Base-by-base conservation (phyloP, 2,329 filamentous ascomycete species). In the Bipolaris oryzae region DNA sequence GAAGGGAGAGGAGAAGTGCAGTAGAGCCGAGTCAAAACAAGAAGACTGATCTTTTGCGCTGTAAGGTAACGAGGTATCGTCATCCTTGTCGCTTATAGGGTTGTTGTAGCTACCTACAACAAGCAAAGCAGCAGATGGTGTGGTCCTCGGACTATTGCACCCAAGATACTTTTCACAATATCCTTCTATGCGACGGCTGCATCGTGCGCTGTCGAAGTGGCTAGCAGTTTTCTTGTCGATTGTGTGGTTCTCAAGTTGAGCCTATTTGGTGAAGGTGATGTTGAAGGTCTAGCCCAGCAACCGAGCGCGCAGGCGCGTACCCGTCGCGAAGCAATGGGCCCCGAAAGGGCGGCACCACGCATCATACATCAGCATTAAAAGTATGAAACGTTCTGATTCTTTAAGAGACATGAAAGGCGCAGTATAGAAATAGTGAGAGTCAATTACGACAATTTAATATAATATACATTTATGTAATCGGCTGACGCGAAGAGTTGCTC, bases 21-120 rank as follows among this genome's bases (percentile, higher is more conserved):
- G 76, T 99, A 98, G 51, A 97, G 82, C 67, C 92, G 86, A 50
- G 95, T 84, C 50, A 99, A 84, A 52, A 87, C 86, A 53, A 98
- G 84, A 21, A 97, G 83, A 70, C 89, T 89, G 64, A 98, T 85
- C 74, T 95, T 96, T 65, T 91, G 88, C 11, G 94, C 91, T n/a
- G 91, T 96, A 43, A 98, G 83, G 75, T 89, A 96, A 55, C 90
- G 89, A 68, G 89, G 85, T 89, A 94, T 96, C 50, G 63, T 60
- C 70, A 73, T 71, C 25, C 53, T 60, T 45, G 44, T 16, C 55
- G 46, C 34, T 23, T 34, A 44, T 33, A 45, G 35, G n/a, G n/a
- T 21, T 46, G 45, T 54, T 34, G 50, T 49, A 35, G 50, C 18
- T 45, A n/a, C 33, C 37, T 43, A 33, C 28, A 54, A 44, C 35